These are phyloP conservation scores for Polyrhizophydium stewartii DNA, from an alignment of 371 early-diverging fungal genomes.

Conservation along the genomic window DNA sequence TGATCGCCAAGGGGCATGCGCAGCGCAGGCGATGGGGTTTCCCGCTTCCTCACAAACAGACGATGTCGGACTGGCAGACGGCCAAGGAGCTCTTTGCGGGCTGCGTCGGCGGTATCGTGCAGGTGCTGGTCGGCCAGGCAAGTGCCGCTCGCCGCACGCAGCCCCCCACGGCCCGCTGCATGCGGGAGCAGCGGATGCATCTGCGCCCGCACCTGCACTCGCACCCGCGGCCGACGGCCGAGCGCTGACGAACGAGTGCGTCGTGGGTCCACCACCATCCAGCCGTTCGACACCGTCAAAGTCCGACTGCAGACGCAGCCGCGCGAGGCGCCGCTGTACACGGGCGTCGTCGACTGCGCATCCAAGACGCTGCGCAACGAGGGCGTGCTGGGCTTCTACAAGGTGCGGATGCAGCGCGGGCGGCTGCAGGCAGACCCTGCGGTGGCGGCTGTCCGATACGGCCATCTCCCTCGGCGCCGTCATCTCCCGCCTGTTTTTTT, in stretches of 20 bases:
- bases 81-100: conserved; percentile 53
- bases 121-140: conserved; percentile 35
- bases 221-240: no score
- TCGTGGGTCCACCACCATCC: not conserved
- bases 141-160: not conserved
- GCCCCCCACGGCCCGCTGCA: no score
- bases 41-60: conserved; percentile 1
- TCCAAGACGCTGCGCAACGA: conserved; percentile 40
- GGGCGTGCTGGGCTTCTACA: conserved; percentile 19
- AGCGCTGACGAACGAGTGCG: no score
- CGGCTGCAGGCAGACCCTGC: no score
- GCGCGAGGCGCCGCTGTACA: conserved; percentile 30
- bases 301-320: conserved; percentile 53
- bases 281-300: conserved; percentile 55
- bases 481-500: no score
- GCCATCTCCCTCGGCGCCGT: no score
- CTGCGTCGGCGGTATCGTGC: conserved; percentile 47
- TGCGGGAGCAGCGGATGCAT: no score
- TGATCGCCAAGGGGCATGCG: no score
- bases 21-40: no score
- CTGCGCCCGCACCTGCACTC: no score
- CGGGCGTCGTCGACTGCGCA: conserved; percentile 41
- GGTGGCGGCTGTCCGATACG: no score
- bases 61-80: conserved; percentile 17
- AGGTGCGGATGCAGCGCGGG: no score